These are phyloP conservation scores for Herpotrichia juniperi DNA, from an alignment of 2,329 filamentous ascomycete species.

Conservation along the genomic window DNA sequence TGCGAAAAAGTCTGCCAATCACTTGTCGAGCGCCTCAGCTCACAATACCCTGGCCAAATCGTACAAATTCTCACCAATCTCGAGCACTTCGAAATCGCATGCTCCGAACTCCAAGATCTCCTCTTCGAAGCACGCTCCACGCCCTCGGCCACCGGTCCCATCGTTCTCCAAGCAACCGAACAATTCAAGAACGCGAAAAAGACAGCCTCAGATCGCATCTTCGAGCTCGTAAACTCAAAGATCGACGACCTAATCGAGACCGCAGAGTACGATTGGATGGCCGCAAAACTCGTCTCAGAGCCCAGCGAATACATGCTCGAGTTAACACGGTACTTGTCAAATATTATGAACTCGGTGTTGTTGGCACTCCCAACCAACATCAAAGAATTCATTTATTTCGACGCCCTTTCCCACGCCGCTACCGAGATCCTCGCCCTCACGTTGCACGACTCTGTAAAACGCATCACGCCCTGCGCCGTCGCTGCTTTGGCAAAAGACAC, in stretches of 20 bases:
- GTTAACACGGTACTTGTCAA: constrained; percentile 87
- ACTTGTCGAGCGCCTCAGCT: constrained; percentile 84
- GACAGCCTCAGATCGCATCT: constrained; percentile 94
- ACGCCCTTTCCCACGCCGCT: constrained; percentile 88
- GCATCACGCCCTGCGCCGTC: constrained; percentile 88
- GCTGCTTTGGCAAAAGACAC: constrained; percentile 82
- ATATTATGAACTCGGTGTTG: constrained; percentile 95
- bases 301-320: constrained; percentile 96
- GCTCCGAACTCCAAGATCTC: constrained; percentile 84
- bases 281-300: constrained; percentile 67
- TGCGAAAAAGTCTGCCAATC: constrained; percentile 90
- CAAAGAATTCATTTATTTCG: constrained; percentile 97
- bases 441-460: constrained; percentile 76
- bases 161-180: constrained; percentile 81
- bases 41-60: constrained; percentile 95
- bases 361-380: constrained; percentile 93
- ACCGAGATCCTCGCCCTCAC: constrained; percentile 85
- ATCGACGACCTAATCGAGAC: constrained; percentile 97
- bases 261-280: constrained; percentile 92
- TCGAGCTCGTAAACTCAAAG: constrained; percentile 97
- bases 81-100: constrained; percentile 95
- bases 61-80: constrained; percentile 98
- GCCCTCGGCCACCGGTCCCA: constrained; percentile 77
- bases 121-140: constrained; percentile 85
- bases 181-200: constrained; percentile 91